Evolutionary conservation across 1,284 basidiomycete species (phyloP), one percentile per base, ranked within the genome.

Genomic region (Ustilago trichophora): DNA sequence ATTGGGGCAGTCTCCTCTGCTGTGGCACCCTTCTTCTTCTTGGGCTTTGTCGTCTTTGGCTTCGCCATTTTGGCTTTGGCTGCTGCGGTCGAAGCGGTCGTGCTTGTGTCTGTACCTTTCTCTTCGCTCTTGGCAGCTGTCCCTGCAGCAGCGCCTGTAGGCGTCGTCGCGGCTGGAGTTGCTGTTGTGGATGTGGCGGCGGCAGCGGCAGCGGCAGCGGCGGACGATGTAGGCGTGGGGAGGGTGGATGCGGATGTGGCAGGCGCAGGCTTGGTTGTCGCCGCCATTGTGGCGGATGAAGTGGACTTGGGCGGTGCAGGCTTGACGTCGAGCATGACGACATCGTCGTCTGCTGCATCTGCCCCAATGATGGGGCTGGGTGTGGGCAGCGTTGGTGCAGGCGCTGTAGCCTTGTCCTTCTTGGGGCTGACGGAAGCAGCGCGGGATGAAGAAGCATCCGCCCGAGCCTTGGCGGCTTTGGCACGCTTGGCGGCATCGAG

Each of bases 401-500:
- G 4, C 25, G 27, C 33, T 10, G 36, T 9, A 11, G 46, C 12
- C 36, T 46, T 56, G 29, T 31, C 40, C 44, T 65, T 58, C 47
- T 58, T 65, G 26, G 62, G 55, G 19, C 62, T 58, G 45, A 37
- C 50, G 16, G 62, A 54, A 5, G 43, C 36, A 27, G 46, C 22
- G 22, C 36, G 46, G 3, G 53, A 36, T 46, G 19, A 34, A 13
- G 63, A 55, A 18, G 53, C 50, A 26, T 55, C 55, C 24, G 68
- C 59, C 11, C 58, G 52, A 11, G 69, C 64, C 42, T 75, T 73
- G 48, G 67, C 71, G 5, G 73, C 67, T 38, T 69, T 59, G 19
- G 70, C 70, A 6, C 73, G 52, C 32, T 62, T 63, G 21, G 67
- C 66, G 5, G 67, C 71, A 26, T 75, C 57, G n/a, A 77, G 52